These are phyloP conservation scores for Trichoderma aggressivum DNA, from an alignment of 2,329 filamentous ascomycete species.

Conservation along the genomic window DNA sequence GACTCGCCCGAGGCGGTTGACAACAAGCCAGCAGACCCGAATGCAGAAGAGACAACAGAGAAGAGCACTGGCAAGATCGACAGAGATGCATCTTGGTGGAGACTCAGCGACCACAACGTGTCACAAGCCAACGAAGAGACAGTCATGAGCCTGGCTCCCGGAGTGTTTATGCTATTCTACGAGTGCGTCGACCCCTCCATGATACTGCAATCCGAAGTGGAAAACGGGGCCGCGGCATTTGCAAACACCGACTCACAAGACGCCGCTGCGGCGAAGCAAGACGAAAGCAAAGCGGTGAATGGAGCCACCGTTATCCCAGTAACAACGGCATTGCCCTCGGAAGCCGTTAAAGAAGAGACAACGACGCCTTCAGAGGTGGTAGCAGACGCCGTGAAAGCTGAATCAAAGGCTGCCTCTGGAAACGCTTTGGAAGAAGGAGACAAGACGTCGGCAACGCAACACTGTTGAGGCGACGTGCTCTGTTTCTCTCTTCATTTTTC, in stretches of 20 bases:
- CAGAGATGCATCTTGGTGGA: slow-evolving; percentile 66
- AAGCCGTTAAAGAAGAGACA: neutral
- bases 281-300: neutral
- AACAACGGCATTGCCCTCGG: neutral
- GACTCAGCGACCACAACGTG: slow-evolving; percentile 86
- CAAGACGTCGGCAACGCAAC: neutral
- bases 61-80: neutral
- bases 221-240: slow-evolving; percentile 23
- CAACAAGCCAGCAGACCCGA: neutral
- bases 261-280: neutral
- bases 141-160: slow-evolving; percentile 67
- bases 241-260: slow-evolving; percentile 16
- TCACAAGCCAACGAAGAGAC: slow-evolving; percentile 67
- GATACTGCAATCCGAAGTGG: slow-evolving; percentile 37
- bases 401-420: neutral
- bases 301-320: neutral
- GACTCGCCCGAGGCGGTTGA: neutral
- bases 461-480: neutral
- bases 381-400: neutral
- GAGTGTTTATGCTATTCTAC: slow-evolving; percentile 97
- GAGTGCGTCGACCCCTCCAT: slow-evolving; percentile 63
- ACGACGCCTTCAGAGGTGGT: neutral
- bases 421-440: neutral
- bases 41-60: neutral
- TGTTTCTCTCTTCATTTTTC: neutral